These are phyloP conservation scores for Juncus effusus DNA, from an alignment of 176 grass and related monocot genomes.

Conservation along the genomic window DNA sequence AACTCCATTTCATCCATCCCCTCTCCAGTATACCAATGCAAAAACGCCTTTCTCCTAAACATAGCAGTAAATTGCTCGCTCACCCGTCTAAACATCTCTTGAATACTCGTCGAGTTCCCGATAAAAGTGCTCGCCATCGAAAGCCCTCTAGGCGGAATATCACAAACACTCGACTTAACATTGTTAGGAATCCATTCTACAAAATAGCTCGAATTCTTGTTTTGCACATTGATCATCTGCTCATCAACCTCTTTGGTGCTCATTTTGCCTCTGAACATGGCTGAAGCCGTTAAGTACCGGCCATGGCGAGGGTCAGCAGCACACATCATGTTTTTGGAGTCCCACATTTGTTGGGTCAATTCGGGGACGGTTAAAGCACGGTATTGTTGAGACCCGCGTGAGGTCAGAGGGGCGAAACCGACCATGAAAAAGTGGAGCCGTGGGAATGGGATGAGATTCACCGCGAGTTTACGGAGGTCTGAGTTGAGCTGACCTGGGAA, in stretches of 20 bases:
- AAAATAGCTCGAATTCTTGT: slow-evolving; percentile 85
- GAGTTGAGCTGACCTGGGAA: slow-evolving; percentile 85
- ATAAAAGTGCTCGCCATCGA: slow-evolving; percentile 85
- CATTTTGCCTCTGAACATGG: slow-evolving; percentile 94
- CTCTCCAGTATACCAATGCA: too few species aligned
- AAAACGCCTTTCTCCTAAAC: slow-evolving; percentile 74
- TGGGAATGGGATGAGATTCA: slow-evolving; percentile 76
- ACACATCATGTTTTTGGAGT: slow-evolving; percentile 92
- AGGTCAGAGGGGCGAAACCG: slow-evolving; percentile 45
- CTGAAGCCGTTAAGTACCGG: slow-evolving; percentile 76
- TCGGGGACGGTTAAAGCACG: slow-evolving; percentile 74
- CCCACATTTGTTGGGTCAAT: slow-evolving; percentile 92
- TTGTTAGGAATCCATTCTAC: slow-evolving; percentile 92
- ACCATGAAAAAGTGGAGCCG: slow-evolving; percentile 37
- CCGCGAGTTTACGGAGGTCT: slow-evolving; percentile 8
- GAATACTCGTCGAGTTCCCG: slow-evolving; percentile 76
- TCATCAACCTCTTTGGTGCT: slow-evolving; percentile 41
- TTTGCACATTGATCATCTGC: slow-evolving; percentile 81
- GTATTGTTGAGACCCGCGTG: slow-evolving; percentile 82
- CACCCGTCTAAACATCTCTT: slow-evolving; percentile 40
- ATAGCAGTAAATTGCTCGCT: slow-evolving; percentile 84
- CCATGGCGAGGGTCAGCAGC: slow-evolving; percentile 82
- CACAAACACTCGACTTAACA: slow-evolving; percentile 80
- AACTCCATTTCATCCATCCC: too few species aligned
- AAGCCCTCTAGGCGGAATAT: slow-evolving; percentile 66